A percentile compares a stretch with the other conserved stretches of the same genome.
These are phyloP conservation scores for Candida saitoana DNA, from an alignment of 805 yeast species.

Conservation along the genomic window DNA sequence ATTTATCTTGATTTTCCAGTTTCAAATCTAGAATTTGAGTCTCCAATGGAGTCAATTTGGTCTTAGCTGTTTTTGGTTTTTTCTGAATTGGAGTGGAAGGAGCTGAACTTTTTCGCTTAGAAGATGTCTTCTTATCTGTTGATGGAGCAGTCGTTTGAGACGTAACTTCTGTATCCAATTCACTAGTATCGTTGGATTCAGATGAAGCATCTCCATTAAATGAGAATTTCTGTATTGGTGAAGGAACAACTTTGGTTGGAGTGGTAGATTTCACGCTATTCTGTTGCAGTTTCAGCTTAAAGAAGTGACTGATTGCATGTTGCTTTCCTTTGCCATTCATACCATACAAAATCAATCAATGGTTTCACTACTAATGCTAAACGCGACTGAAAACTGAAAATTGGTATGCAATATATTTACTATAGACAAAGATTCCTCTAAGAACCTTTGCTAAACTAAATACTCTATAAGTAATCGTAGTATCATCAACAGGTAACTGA, in stretches of 20 bases:
- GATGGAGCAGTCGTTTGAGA: neutral
- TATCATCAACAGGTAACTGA: neutral
- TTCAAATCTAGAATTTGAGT: slow-evolving; percentile 71
- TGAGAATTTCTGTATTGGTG: neutral
- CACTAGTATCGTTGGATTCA: neutral
- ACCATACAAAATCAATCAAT: neutral
- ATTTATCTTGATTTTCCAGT: slow-evolving; percentile 53
- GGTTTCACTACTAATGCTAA: neutral
- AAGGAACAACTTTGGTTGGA: neutral
- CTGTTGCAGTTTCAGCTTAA: neutral
- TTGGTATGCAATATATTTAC: neutral
- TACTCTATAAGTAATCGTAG: neutral
- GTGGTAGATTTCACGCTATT: neutral
- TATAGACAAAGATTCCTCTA: neutral
- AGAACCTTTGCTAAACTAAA: neutral
- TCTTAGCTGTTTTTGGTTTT: slow-evolving; percentile 31
- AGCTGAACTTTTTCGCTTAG: slow-evolving; percentile 4
- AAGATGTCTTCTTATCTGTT: neutral
- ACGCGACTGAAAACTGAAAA: neutral
- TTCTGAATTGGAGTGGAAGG: slow-evolving; percentile 1
- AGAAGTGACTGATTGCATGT: slow-evolving; percentile 6
- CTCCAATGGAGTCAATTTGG: slow-evolving; percentile 63
- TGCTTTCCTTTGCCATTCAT: slow-evolving; percentile 4
- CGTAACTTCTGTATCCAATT: neutral
- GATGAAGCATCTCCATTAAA: neutral